Evolutionary conservation across 441 rosid species (phyloP).

Genomic region (Flueggea neowawraea): DNA sequence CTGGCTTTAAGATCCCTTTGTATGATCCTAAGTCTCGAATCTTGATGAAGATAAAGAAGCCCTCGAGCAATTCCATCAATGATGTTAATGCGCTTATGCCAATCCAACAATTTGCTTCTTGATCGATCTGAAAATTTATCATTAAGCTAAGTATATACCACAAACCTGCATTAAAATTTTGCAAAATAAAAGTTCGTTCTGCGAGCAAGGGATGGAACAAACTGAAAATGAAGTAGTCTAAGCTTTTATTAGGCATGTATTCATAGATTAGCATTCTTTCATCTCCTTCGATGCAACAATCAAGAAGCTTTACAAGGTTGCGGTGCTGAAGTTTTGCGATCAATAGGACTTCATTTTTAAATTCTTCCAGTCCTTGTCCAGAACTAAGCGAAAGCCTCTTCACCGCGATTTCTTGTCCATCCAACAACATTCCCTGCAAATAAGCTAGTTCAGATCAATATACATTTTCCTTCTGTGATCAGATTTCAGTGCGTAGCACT

Average conservation of each 20-base stretch:
- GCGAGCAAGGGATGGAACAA: not conserved
- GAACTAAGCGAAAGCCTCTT: slow-evolving; percentile 15
- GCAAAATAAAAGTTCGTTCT: not conserved
- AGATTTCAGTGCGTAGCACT: not conserved
- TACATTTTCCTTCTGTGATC: too few relatives aligned
- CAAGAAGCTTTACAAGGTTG: slow-evolving; percentile 15
- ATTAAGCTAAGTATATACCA: not conserved
- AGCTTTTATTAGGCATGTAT: slow-evolving; percentile 18
- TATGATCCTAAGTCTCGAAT: slow-evolving; percentile 17
- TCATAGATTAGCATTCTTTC: slow-evolving; percentile 15
- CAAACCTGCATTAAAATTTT: not conserved
- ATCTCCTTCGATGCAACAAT: slow-evolving; percentile 14
- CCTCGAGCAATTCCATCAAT: slow-evolving; percentile 17
- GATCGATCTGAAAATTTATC: slow-evolving; percentile 7
- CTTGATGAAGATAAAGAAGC: slow-evolving; percentile 21
- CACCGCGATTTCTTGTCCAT: slow-evolving; percentile 16
- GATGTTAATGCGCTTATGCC: slow-evolving; percentile 8
- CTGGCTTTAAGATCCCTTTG: slow-evolving; percentile 18
- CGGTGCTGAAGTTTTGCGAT: slow-evolving; percentile 21
- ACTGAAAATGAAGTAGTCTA: slow-evolving; percentile 21
- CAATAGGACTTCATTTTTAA: slow-evolving; percentile 13
- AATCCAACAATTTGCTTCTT: slow-evolving; percentile 11
- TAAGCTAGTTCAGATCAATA: too few relatives aligned
- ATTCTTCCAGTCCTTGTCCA: slow-evolving; percentile 14
- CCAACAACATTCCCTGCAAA: slow-evolving; percentile 4